Conservation (phyloP, 2,329 filamentous ascomycete genomes). For the Pezicula neosporulosa region DNA sequence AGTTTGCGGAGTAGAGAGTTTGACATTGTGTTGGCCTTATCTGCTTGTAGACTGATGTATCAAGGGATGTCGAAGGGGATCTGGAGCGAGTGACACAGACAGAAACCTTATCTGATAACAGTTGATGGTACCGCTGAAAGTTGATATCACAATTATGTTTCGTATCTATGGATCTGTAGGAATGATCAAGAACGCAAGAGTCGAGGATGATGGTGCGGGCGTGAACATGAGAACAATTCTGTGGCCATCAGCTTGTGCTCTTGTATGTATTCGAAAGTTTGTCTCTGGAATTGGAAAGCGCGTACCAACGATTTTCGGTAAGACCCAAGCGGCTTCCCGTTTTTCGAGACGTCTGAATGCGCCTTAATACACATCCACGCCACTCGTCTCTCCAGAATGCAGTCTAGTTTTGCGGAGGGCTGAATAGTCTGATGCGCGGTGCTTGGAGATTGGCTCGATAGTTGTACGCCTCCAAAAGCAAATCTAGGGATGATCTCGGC, state of each 20-base stretch:
- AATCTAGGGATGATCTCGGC: no score
- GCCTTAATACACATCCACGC: no score
- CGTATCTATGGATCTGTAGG: neutral
- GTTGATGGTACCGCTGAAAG: neutral
- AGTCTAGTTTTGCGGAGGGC: neutral
- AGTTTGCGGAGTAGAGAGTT: no score
- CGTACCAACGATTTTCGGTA: neutral
- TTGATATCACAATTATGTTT: neutral
- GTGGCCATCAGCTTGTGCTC: neutral
- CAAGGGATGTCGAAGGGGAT: no score
- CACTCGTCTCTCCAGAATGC: neutral
- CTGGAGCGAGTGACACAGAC: neutral
- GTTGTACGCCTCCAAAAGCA: no score
- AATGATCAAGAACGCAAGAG: neutral
- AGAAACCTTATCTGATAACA: neutral
- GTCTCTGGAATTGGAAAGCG: neutral
- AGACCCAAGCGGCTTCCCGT: neutral
- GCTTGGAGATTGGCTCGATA: no score
- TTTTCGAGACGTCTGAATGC: neutral
- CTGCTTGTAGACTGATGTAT: no score
- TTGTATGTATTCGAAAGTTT: neutral
- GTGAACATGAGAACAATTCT: neutral
- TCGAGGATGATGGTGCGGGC: neutral
- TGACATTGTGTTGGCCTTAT: no score
- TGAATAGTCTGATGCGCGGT: neutral